A percentile compares a stretch with the other conserved stretches of the same genome.
Evolutionary conservation across 2,329 filamentous ascomycete species (phyloP).

Genomic region (Mycosphaerelloides madeirae): DNA sequence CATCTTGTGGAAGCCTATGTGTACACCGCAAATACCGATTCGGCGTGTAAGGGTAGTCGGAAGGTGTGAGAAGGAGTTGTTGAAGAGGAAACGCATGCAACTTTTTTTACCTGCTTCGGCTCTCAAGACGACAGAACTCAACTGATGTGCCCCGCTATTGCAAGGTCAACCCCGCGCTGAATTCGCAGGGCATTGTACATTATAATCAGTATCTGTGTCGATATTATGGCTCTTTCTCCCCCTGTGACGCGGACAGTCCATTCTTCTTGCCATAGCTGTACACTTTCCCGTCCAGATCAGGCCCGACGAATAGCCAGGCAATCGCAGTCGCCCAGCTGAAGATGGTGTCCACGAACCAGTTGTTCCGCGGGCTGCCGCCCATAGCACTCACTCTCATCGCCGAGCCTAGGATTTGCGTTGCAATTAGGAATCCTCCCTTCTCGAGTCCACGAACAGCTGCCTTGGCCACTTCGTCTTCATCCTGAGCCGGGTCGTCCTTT

Average conservation of each 20-base stretch:
- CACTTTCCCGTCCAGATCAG: slow-evolving; percentile 54
- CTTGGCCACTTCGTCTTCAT: slow-evolving; percentile 70
- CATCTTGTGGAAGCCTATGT: slow-evolving; percentile 34
- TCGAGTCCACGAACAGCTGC: slow-evolving; percentile 70
- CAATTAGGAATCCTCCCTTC: slow-evolving; percentile 72
- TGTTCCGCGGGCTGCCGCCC: slow-evolving; percentile 51
- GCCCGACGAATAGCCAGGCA: slow-evolving; percentile 53
- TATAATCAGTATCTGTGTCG: too few species aligned
- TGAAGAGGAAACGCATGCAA: not conserved
- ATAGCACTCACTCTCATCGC: slow-evolving; percentile 62
- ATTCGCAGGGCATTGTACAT: not conserved
- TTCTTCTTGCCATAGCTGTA: slow-evolving; percentile 55
- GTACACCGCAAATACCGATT: slow-evolving; percentile 13
- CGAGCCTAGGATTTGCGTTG: slow-evolving; percentile 66
- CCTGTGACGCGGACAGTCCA: slow-evolving; percentile 33
- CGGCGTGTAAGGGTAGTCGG: not conserved
- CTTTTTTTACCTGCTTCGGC: not conserved
- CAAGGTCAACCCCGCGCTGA: not conserved
- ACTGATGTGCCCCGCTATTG: not conserved
- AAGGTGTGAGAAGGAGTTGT: not conserved
- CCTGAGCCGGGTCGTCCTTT: slow-evolving; percentile 73
- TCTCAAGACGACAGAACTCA: not conserved
- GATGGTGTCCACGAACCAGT: slow-evolving; percentile 50
- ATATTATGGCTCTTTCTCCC: not conserved
- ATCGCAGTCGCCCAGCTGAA: slow-evolving; percentile 51